Conservation (phyloP, 1,139 yeast genomes). For the Saccharomyces pastorianus region DNA sequence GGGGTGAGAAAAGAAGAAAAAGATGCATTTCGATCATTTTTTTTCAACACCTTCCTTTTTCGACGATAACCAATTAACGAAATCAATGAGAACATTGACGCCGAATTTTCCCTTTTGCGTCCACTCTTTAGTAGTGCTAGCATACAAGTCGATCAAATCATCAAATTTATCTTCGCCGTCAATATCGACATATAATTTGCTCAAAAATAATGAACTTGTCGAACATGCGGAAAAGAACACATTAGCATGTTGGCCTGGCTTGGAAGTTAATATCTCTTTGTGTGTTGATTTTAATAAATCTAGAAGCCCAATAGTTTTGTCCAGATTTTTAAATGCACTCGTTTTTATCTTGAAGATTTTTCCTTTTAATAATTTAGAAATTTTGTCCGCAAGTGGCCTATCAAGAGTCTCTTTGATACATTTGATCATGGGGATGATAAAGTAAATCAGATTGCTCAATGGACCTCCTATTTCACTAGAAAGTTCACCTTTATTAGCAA, state of each 20-base stretch:
- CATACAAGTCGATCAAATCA: conserved; percentile 49
- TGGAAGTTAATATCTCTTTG: conserved; percentile 28
- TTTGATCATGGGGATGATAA: conserved; percentile 52
- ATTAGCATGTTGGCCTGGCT: conserved; percentile 25
- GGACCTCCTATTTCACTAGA: neutral
- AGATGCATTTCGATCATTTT: neutral
- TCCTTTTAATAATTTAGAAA: conserved; percentile 60
- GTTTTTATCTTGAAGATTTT: conserved; percentile 50
- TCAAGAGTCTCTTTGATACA: conserved; percentile 63
- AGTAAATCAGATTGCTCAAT: conserved; percentile 30
- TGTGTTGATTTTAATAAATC: conserved; percentile 22
- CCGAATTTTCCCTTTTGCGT: conserved; percentile 45
- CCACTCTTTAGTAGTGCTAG: conserved; percentile 54
- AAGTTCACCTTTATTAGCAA: neutral
- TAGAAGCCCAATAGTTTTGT: conserved; percentile 11
- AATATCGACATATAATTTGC: conserved; percentile 44
- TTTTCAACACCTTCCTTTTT: conserved; percentile 20
- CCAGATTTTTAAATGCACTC: conserved; percentile 14
- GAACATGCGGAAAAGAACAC: conserved; percentile 25
- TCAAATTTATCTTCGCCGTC: conserved; percentile 25
- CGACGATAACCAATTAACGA: conserved; percentile 69
- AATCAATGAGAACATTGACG: conserved; percentile 63
- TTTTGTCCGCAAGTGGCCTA: conserved; percentile 60
- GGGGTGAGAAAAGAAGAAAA: neutral
- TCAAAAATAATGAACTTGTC: conserved; percentile 43